A percentile compares a stretch with the other conserved stretches of the same genome.
Conservation (phyloP, 352 stramenopile species). For the Blastocystis sp. region DNA sequence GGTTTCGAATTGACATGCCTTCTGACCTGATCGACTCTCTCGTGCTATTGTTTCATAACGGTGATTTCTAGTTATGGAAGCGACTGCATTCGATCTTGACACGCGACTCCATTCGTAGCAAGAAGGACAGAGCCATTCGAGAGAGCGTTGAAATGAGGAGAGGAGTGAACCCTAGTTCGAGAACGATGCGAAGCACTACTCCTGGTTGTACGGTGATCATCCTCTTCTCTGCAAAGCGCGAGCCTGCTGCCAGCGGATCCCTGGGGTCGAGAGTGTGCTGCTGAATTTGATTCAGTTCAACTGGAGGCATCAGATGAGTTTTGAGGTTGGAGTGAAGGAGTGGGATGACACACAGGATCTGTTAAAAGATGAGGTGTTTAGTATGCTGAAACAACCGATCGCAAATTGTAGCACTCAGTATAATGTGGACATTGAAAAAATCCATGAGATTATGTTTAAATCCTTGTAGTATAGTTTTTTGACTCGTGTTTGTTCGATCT, state of each 20-base stretch:
- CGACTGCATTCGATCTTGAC: background rate
- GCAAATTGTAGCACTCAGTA: background rate
- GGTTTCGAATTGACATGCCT: background rate
- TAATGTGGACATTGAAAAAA: background rate
- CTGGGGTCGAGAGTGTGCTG: background rate
- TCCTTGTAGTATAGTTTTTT: constrained; percentile 26
- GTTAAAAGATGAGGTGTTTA: background rate
- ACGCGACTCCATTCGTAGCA: background rate
- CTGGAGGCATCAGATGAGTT: background rate
- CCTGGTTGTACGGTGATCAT: background rate
- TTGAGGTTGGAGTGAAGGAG: background rate
- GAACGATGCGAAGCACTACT: background rate
- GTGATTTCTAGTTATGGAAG: constrained; percentile 12
- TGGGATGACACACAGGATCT: constrained; percentile 6
- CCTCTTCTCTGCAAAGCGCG: background rate
- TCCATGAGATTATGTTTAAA: background rate
- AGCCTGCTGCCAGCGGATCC: background rate
- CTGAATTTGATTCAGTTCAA: background rate
- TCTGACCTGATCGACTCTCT: background rate
- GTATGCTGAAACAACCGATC: background rate
- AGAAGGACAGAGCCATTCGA: background rate
- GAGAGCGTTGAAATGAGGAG: background rate
- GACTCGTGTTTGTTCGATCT: background rate
- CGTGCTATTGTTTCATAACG: background rate
- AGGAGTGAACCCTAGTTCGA: background rate